Conservation (phyloP, 176 grass and related monocot species). For the Lolium multiflorum region DNA sequence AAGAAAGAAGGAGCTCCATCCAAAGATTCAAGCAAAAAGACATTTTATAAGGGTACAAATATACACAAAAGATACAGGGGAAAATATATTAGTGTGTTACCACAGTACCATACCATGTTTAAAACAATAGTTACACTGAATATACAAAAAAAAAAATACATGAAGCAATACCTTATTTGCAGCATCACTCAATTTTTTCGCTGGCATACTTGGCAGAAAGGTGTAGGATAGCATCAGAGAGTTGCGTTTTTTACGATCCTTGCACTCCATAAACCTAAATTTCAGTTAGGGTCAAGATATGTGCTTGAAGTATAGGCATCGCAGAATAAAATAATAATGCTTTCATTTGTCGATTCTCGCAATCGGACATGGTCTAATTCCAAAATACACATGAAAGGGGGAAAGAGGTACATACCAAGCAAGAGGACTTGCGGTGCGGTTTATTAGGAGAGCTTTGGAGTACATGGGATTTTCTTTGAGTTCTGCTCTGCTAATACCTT, state of each 20-base stretch:
- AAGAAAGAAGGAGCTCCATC: neutral
- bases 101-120: slow-evolving; percentile 5
- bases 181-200: slow-evolving; percentile 76
- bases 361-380: slow-evolving; percentile 10
- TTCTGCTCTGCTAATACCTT: slow-evolving; percentile 73
- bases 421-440: slow-evolving; percentile 88
- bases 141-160: neutral
- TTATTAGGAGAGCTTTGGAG: slow-evolving; percentile 77
- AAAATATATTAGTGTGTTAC: slow-evolving; percentile 14
- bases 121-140: slow-evolving; percentile 15
- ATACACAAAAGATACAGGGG: slow-evolving; percentile 14
- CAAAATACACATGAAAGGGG: slow-evolving; percentile 19
- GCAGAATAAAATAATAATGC: no score
- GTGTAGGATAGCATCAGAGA: slow-evolving; percentile 82
- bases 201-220: slow-evolving; percentile 80
- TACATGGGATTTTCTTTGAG: slow-evolving; percentile 81
- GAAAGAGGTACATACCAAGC: slow-evolving; percentile 68
- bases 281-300: slow-evolving; percentile 65
- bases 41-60: neutral
- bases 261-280: slow-evolving; percentile 99
- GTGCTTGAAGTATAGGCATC: slow-evolving; percentile 31
- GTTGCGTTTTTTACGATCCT: slow-evolving; percentile 75
- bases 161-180: slow-evolving; percentile 66
- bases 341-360: slow-evolving; percentile 2
- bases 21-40: neutral